phyloP scores from a whole-genome alignment of 75 land plant species.

The Azolla pinnata region DNA sequence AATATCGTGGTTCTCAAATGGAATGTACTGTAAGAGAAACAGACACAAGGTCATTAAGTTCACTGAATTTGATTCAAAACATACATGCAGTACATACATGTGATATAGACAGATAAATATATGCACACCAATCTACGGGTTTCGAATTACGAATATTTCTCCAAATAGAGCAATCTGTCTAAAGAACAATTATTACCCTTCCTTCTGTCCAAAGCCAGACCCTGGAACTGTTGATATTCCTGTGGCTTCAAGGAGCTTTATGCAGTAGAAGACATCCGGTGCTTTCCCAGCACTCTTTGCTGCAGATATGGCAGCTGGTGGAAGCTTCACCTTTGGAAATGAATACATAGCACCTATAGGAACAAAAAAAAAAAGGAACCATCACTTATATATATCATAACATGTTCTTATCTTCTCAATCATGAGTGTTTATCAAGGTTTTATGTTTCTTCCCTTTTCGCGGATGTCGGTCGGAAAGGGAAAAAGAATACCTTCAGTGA shows the following conservation, averaged over 20 bases:
- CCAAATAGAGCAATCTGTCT: no score
- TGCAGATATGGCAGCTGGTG: conserved; percentile 74
- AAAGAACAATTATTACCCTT: conserved; percentile 67
- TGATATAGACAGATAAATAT: no score
- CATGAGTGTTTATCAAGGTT: no score
- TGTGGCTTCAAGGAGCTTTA: conserved; percentile 89
- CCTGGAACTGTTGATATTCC: conserved; percentile 99
- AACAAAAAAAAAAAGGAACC: neutral
- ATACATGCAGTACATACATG: no score
- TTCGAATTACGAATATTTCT: no score
- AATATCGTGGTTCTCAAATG: conserved; percentile 94
- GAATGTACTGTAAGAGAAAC: conserved; percentile 62
- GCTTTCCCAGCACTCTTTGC: conserved; percentile 76
- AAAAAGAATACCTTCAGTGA: conserved; percentile 73
- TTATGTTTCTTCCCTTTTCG: no score
- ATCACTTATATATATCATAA: neutral
- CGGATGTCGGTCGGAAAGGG: no score
- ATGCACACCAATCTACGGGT: no score
- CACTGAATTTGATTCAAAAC: neutral
- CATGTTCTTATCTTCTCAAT: no score
- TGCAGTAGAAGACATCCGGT: conserved; percentile 94
- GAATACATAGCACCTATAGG: conserved; percentile 94
- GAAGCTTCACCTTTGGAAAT: conserved; percentile 84
- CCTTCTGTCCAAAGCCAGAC: conserved; percentile 98
- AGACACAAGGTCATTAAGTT: neutral